Percentiles rank a stretch among this genome's conserved stretches.
phyloP scores from a whole-genome alignment of 2,329 filamentous ascomycete species.

The Periconia sp. region DNA sequence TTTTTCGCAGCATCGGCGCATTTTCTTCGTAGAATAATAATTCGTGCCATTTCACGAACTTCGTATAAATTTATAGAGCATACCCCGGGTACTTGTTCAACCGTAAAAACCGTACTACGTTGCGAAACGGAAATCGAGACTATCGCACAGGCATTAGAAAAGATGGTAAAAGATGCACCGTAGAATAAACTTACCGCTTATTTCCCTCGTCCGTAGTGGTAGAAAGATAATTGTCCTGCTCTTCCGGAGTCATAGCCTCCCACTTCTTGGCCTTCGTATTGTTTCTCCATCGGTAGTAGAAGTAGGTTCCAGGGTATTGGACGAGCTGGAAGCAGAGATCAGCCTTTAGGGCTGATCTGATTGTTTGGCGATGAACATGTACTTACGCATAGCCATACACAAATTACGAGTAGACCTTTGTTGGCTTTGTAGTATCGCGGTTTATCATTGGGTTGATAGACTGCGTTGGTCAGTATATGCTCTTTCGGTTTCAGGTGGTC shows the following conservation, averaged over 20 bases:
- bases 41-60: too few relatives aligned
- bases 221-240: constrained; percentile 50
- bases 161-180: constrained; percentile 12
- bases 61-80: too few relatives aligned
- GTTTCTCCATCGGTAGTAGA: constrained; percentile 38
- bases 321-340: background rate
- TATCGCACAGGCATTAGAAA: background rate
- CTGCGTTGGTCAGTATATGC: constrained; percentile 43
- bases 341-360: constrained; percentile 26
- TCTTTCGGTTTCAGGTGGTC: constrained; percentile 5
- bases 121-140: constrained; percentile 6
- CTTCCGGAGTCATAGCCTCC: constrained; percentile 45
- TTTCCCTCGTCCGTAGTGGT: constrained; percentile 37
- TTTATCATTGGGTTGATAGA: constrained; percentile 10
- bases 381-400: constrained; percentile 22
- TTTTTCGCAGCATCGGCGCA: too few relatives aligned
- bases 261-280: constrained; percentile 45
- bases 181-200: constrained; percentile 26
- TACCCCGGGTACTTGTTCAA: too few relatives aligned
- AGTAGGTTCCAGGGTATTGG: constrained; percentile 12
- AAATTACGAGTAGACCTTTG: constrained; percentile 31
- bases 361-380: constrained; percentile 11
- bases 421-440: constrained; percentile 16
- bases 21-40: too few relatives aligned
- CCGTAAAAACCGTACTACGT: background rate